A percentile compares a stretch with the other conserved stretches of the same genome.
Conservation (phyloP, 2,329 filamentous ascomycete species). For the Sporothrix variecibatus region DNA sequence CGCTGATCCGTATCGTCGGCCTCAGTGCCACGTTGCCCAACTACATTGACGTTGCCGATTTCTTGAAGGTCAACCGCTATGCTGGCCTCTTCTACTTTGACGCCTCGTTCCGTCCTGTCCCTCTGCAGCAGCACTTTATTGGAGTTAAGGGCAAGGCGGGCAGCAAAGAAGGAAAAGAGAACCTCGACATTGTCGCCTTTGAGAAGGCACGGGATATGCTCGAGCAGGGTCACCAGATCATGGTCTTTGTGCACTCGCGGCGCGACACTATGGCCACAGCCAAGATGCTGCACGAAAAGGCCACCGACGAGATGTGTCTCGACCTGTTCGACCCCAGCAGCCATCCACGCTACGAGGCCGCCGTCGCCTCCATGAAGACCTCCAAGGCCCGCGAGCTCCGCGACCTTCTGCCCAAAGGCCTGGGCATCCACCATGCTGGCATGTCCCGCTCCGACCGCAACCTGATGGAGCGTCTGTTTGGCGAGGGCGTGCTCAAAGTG, state of each 20-base stretch:
- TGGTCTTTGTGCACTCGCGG: constrained; percentile 98
- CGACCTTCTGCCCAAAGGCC: constrained; percentile 84
- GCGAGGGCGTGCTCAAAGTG: constrained; percentile 89
- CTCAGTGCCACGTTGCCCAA: constrained; percentile 95
- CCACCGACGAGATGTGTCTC: constrained; percentile 73
- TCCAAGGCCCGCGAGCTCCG: constrained; percentile 84
- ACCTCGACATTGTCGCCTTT: constrained; percentile 82
- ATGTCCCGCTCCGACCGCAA: constrained; percentile 95
- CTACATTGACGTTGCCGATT: constrained; percentile 94
- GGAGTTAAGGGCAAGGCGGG: constrained; percentile 91
- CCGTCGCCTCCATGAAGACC: constrained; percentile 79
- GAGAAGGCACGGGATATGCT: constrained; percentile 97
- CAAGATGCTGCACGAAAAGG: constrained; percentile 82
- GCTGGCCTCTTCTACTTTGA: constrained; percentile 97
- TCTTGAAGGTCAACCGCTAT: constrained; percentile 91
- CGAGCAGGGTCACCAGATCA: constrained; percentile 87
- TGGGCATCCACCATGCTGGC: constrained; percentile 94
- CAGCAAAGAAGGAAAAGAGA: constrained; percentile 79
- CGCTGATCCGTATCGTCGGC: constrained; percentile 91
- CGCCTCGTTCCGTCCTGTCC: constrained; percentile 90
- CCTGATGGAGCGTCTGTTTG: constrained; percentile 90
- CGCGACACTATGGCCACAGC: constrained; percentile 92
- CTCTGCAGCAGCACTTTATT: constrained; percentile 94
- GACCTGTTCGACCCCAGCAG: constrained; percentile 81
- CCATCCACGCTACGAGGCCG: constrained; percentile 78